A percentile compares a stretch with the other conserved stretches of the same genome.
These are phyloP conservation scores for Fusarium albosuccineum DNA, from an alignment of 2,329 filamentous ascomycete species.

Conservation along the genomic window DNA sequence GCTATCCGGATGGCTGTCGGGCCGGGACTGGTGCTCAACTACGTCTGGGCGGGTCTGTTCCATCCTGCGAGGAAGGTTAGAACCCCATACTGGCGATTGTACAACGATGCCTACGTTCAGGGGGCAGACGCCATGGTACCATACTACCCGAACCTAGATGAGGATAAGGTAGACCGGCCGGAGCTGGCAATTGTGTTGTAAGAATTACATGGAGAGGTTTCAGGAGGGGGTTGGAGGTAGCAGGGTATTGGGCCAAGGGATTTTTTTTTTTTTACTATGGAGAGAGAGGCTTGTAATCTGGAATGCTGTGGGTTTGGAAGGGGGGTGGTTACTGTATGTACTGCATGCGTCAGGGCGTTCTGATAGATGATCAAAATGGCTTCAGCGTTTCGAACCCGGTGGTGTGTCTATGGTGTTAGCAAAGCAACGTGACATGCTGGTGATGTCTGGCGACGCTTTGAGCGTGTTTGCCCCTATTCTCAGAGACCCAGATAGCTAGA, in stretches of 20 bases:
- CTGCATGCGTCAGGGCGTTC: conserved; percentile 47
- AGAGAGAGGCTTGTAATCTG: conserved; percentile 44
- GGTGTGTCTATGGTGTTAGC: conserved; percentile 3
- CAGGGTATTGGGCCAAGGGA: conserved; percentile 29
- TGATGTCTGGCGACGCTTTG: conserved; percentile 5
- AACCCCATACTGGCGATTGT: conserved; percentile 94
- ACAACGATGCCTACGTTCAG: conserved; percentile 97
- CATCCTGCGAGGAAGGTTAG: conserved; percentile 96
- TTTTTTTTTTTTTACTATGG: conserved; percentile 23
- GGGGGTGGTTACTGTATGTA: conserved; percentile 28
- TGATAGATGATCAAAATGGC: conserved; percentile 46
- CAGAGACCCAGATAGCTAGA: neutral
- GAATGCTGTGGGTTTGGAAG: conserved; percentile 39
- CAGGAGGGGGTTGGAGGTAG: conserved; percentile 20
- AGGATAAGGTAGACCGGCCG: conserved; percentile 81
- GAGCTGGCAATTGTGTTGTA: conserved; percentile 88
- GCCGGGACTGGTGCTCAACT: conserved; percentile 94
- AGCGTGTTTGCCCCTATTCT: conserved; percentile 14
- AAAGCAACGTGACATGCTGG: conserved; percentile 13
- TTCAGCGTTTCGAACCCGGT: conserved; percentile 33
- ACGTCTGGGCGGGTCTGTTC: conserved; percentile 97
- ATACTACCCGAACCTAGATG: conserved; percentile 90
- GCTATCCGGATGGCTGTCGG: conserved; percentile 94
- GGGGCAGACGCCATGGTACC: conserved; percentile 95
- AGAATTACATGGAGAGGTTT: conserved; percentile 43